Evolutionary conservation across 768 basidiomycete genomes (phyloP).

Genomic region (Roridomyces roridus): DNA sequence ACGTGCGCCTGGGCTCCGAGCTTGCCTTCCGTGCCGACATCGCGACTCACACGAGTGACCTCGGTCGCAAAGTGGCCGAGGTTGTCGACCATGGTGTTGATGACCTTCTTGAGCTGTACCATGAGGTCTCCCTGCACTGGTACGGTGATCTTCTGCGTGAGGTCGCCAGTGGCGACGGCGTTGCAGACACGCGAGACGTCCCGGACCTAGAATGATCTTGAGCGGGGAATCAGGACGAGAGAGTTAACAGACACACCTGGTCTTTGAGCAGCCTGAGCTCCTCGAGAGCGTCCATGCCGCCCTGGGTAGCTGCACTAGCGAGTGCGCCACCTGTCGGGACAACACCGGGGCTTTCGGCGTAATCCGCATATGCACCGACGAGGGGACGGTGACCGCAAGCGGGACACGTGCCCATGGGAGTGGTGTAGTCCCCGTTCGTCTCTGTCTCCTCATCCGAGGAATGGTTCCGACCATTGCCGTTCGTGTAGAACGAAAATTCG

Average conservation of each 20-base stretch:
- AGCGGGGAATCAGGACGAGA: background rate
- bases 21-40: constrained; percentile 56
- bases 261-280: constrained; percentile 76
- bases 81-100: constrained; percentile 61
- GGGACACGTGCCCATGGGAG: constrained; percentile 19
- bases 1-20: constrained; percentile 76
- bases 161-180: constrained; percentile 71
- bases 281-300: constrained; percentile 69
- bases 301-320: constrained; percentile 60
- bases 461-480: no score
- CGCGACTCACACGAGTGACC: constrained; percentile 75
- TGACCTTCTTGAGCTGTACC: constrained; percentile 68
- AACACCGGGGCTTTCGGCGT: constrained; percentile 37
- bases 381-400: constrained; percentile 11
- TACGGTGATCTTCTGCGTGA: constrained; percentile 74
- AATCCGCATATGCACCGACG: background rate
- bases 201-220: constrained; percentile 50
- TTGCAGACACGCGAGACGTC: constrained; percentile 75
- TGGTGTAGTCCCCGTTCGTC: background rate
- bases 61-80: constrained; percentile 60
- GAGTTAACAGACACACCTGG: constrained; percentile 38
- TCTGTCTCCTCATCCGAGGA: background rate
- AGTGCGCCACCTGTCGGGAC: constrained; percentile 62
- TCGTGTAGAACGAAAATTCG: no score
- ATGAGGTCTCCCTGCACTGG: constrained; percentile 73